Evolutionary conservation across 768 basidiomycete species (phyloP).

Genomic region (Leccinum sublutescens): DNA sequence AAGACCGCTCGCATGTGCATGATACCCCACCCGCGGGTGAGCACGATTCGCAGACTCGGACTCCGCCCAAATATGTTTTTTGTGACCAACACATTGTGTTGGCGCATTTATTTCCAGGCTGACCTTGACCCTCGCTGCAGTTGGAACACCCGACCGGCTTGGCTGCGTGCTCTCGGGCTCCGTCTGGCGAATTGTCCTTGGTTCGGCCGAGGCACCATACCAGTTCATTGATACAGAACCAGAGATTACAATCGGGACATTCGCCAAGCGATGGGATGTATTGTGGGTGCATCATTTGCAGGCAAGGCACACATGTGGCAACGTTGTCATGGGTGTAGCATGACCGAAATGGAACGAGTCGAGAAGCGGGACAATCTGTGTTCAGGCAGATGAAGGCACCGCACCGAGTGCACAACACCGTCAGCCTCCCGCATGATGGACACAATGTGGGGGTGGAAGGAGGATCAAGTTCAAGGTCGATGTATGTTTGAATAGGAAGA

Average conservation of each 20-base stretch:
- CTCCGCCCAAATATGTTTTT: too few relatives aligned
- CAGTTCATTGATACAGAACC: slow-evolving; percentile 22
- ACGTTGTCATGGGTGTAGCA: slow-evolving; percentile 13
- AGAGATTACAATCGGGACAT: slow-evolving; percentile 21
- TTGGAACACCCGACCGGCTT: too few relatives aligned
- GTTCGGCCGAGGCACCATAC: slow-evolving; percentile 26
- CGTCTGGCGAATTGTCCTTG: not conserved
- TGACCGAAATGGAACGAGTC: slow-evolving; percentile 14
- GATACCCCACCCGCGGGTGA: too few relatives aligned
- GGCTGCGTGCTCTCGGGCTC: too few relatives aligned
- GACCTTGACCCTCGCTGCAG: too few relatives aligned
- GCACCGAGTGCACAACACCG: slow-evolving; percentile 2
- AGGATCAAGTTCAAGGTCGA: not conserved
- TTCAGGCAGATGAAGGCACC: slow-evolving; percentile 18
- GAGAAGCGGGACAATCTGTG: slow-evolving; percentile 17
- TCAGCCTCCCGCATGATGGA: slow-evolving; percentile 1
- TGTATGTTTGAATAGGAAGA: not conserved
- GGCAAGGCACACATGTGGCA: slow-evolving; percentile 12
- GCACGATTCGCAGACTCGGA: too few relatives aligned
- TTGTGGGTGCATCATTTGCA: not conserved
- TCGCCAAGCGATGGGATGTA: slow-evolving; percentile 9
- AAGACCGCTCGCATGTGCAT: too few relatives aligned
- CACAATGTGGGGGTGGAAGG: not conserved
- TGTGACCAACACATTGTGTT: too few relatives aligned
- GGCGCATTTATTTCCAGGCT: too few relatives aligned